Percentiles rank a stretch among this genome's conserved stretches.
These are phyloP conservation scores for Termitomyces sp. DNA, from an alignment of 768 basidiomycete genomes.

Conservation along the genomic window DNA sequence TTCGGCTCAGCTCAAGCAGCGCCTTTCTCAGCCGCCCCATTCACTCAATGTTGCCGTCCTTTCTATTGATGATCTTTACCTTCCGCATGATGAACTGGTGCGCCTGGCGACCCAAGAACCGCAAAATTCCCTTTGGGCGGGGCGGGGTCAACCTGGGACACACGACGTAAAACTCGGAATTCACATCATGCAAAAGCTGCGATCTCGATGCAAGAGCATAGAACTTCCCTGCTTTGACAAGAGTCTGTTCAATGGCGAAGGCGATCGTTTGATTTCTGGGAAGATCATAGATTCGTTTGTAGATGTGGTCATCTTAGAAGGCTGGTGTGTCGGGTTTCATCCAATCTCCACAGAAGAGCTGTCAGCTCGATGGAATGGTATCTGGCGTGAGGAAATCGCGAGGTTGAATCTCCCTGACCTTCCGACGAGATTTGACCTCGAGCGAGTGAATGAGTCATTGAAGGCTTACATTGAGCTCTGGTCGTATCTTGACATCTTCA, in stretches of 20 bases:
- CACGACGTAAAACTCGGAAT: constrained; percentile 74
- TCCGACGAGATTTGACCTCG: constrained; percentile 46
- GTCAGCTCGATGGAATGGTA: constrained; percentile 44
- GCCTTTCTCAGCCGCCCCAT: constrained; percentile 38
- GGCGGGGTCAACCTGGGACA: constrained; percentile 91
- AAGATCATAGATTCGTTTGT: constrained; percentile 32
- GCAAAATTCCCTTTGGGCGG: constrained; percentile 61
- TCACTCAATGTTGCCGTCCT: constrained; percentile 54
- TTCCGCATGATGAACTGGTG: constrained; percentile 58
- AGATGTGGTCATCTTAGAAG: constrained; percentile 89
- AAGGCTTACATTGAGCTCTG: constrained; percentile 61
- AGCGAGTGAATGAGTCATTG: constrained; percentile 59
- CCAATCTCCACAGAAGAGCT: constrained; percentile 51
- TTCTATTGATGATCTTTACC: constrained; percentile 85
- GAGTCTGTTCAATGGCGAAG: constrained; percentile 71
- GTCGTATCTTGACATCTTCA: constrained; percentile 62
- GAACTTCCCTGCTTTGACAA: constrained; percentile 85
- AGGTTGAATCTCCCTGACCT: constrained; percentile 30
- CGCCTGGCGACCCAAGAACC: constrained; percentile 50
- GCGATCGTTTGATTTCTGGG: constrained; percentile 61
- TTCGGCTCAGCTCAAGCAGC: constrained; percentile 46
- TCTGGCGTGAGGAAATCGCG: constrained; percentile 33
- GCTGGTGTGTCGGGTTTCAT: constrained; percentile 91
- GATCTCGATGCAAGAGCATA: constrained; percentile 36
- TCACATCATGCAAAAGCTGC: constrained; percentile 44